Conservation (phyloP, 768 basidiomycete species). For the Neoboletus subvelutipes region DNA sequence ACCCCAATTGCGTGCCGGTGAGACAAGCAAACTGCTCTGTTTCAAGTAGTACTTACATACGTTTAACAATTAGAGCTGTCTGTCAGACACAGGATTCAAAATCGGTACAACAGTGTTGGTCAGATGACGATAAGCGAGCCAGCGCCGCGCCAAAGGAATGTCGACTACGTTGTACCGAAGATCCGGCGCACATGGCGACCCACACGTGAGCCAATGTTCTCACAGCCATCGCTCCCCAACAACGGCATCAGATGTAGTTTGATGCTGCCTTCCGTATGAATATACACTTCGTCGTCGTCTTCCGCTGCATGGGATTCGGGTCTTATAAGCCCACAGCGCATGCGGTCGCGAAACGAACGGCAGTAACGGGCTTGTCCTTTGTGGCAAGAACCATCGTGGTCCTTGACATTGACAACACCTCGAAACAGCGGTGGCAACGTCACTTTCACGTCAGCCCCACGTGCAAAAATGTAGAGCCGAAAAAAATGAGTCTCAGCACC, state of each 20-base stretch:
- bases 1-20: slow-evolving; percentile 10
- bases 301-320: slow-evolving; percentile 20
- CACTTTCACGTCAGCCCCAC: slow-evolving; percentile 29
- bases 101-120: background rate
- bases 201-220: slow-evolving; percentile 23
- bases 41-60: background rate
- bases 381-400: slow-evolving; percentile 9
- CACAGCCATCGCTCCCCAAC: slow-evolving; percentile 7
- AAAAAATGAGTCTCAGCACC: slow-evolving; percentile 31
- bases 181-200: slow-evolving; percentile 32
- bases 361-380: slow-evolving; percentile 20
- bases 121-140: slow-evolving; percentile 14
- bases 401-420: slow-evolving; percentile 27
- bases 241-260: slow-evolving; percentile 19
- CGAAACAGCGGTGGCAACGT: slow-evolving; percentile 28
- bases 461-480: slow-evolving; percentile 31
- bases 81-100: background rate
- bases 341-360: slow-evolving; percentile 24
- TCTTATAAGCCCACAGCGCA: slow-evolving; percentile 24
- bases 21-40: background rate
- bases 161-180: slow-evolving; percentile 15
- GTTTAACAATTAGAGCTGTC: background rate
- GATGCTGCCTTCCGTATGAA: slow-evolving; percentile 30
- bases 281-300: slow-evolving; percentile 30
- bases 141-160: slow-evolving; percentile 5